Base-by-base conservation (phyloP, 2,329 filamentous ascomycete genomes). In the Pyricularia sp. region DNA sequence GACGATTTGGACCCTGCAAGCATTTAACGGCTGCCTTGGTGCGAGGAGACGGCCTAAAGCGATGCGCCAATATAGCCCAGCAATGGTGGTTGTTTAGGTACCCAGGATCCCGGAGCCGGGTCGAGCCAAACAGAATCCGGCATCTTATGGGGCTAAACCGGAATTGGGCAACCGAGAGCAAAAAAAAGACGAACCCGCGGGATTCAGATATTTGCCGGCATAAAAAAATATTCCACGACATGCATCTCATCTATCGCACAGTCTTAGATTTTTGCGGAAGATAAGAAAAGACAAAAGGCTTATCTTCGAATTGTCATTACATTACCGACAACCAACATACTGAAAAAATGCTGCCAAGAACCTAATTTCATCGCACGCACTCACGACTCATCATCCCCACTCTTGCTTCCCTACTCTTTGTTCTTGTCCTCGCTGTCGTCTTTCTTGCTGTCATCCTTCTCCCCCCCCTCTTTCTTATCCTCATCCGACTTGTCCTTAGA, bases 391-490 rank as follows among this genome's bases (percentile, higher is more conserved):
- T 63, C 59, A 26, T 28, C 26, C 10, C 9, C 23, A n/a, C 3
- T 28, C 9, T 26, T 71, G 69, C 7, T 72, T 68, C 6, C 72
- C 70, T 20, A 74, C 71, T 20, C 70, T 71, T 25, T 68, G 68
- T 12, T 72, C 69, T 36, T 65, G 58, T 20, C 61, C 3, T 30
- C 36, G 50, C 77, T 78, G 66, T 66, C 64, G 7, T 63, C 63
- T 59, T 72, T 69, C 36, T 72, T 69, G 11, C 55, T 68, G 25
- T 71, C 71, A 58, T 73, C 66, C 28, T 71, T 69, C 26, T 72
- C 68, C 12, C 72, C 71, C 11, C 75, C 73, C 11, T 73, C 73
- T 14, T 75, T 73, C 59, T 76, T 73, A 30, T 30, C 28, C 4
- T 30, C 28, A 30, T 30, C 28, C 28, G 28, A 30, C 17, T 75